Conservation (phyloP, 371 early-diverging fungal species). For the Mortierella sp. region DNA sequence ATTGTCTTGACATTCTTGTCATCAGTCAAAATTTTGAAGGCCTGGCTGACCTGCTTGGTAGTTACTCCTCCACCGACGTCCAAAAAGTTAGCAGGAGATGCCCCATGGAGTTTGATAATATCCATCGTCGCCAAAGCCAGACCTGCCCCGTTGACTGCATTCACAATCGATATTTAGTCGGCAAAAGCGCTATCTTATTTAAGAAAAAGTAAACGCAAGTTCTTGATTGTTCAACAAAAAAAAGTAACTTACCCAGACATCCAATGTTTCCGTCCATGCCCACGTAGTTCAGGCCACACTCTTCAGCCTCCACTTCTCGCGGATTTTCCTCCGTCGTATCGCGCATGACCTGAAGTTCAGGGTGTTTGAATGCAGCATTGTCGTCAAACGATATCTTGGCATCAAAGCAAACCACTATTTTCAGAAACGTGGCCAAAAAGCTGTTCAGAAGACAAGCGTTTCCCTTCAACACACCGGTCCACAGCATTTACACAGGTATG, state of each 20-base stretch:
- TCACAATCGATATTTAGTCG: too few relatives aligned
- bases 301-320: slow-evolving; percentile 74
- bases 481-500: neutral
- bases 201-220: neutral
- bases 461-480: too few relatives aligned
- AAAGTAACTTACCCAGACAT: slow-evolving; percentile 57
- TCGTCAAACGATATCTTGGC: slow-evolving; percentile 80
- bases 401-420: slow-evolving; percentile 73
- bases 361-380: slow-evolving; percentile 76
- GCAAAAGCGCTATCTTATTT: too few relatives aligned
- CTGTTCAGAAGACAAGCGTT: too few relatives aligned
- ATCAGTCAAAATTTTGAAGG: slow-evolving; percentile 76
- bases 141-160: slow-evolving; percentile 77
- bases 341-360: slow-evolving; percentile 64
- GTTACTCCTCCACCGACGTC: slow-evolving; percentile 79
- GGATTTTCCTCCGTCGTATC: slow-evolving; percentile 77
- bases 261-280: slow-evolving; percentile 79
- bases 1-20: slow-evolving; percentile 75
- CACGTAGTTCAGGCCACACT: slow-evolving; percentile 76
- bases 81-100: slow-evolving; percentile 78
- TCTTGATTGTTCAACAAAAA: neutral
- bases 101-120: slow-evolving; percentile 76
- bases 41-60: slow-evolving; percentile 71
- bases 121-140: slow-evolving; percentile 83
- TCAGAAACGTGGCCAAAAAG: too few relatives aligned